Base-by-base conservation (phyloP, 1,284 basidiomycete species). In the Austroboletus novae-zelandiae region DNA sequence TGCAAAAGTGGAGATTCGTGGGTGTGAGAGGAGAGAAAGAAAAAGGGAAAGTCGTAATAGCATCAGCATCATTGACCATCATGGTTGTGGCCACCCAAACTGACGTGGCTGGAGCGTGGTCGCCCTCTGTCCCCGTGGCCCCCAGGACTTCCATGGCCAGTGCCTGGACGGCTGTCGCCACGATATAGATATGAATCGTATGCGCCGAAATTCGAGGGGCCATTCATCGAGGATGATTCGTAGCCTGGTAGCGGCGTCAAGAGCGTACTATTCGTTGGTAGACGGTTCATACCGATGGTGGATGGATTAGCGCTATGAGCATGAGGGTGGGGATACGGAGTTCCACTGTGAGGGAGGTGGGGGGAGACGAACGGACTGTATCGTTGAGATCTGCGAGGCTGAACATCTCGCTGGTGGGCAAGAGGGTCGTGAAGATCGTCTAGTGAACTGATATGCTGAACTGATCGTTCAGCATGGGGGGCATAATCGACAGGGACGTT, bases 161-260 rank as follows among this genome's bases (percentile, higher is more conserved):
- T 51, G 31, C 62, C 56, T 42, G 68, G 40, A 47, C 54, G 65
- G 37, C 46, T 45, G 39, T 58, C 54, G 11, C 47, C 37, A 32
- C 44, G 50, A 43, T 70, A 57, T 7, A 46, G 29, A 18, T 65
- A 64, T 30, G 64, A 45, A n/a, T 37, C 41, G 36, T 63, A 67
- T 4, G 47, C 8, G n/a, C 49, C 39, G 27, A 57, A 45, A n/a
- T 52, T 37, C 5, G 52, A 30, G 15, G 32, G 31, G 44, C 55
- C 47, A 18, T 48, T 45, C 36, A 59, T 46, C 14, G 61, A 43
- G 37, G 61, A 43, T 32, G 69, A 58, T 53, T 68, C 66, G 45
- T 75, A 78, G n/a, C 75, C 72, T 11, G 74, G 70, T 36, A 78
- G 62, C 29, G 77, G 75, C 43, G 77, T 78, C 54, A 80, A 65